These are phyloP conservation scores for Jaminaea rosea DNA, from an alignment of 1,284 basidiomycete species.

Conservation along the genomic window DNA sequence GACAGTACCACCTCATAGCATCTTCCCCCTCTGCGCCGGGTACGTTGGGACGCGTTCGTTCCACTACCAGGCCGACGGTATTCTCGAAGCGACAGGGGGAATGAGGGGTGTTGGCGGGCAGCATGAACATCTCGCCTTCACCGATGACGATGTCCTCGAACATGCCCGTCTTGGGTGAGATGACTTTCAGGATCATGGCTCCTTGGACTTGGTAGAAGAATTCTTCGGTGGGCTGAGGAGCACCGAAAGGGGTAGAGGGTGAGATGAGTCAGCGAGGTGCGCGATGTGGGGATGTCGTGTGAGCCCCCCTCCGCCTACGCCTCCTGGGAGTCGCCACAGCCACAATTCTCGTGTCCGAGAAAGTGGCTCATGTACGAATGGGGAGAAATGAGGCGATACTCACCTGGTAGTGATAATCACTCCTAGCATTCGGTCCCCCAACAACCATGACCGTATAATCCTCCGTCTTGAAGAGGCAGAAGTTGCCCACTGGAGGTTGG, in stretches of 20 bases:
- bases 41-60: constrained; percentile 79
- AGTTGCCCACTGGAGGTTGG: constrained; percentile 47
- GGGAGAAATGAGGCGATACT: too few relatives aligned
- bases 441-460: constrained; percentile 46
- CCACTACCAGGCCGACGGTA: constrained; percentile 88
- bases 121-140: constrained; percentile 91
- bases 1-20: constrained; percentile 88
- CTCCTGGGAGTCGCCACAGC: too few relatives aligned
- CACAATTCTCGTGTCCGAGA: too few relatives aligned
- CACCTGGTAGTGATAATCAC: constrained; percentile 39
- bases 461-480: constrained; percentile 31
- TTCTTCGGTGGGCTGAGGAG: constrained; percentile 35
- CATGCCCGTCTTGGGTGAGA: constrained; percentile 74
- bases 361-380: too few relatives aligned
- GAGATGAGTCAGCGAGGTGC: too few relatives aligned
- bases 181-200: constrained; percentile 74
- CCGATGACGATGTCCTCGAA: constrained; percentile 81
- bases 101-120: constrained; percentile 85
- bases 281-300: too few relatives aligned
- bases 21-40: constrained; percentile 54
- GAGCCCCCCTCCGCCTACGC: too few relatives aligned
- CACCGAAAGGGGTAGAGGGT: too few relatives aligned
- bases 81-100: constrained; percentile 83
- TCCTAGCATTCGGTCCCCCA: constrained; percentile 41
- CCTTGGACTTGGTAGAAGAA: constrained; percentile 45